Evolutionary conservation across 352 stramenopile genomes (phyloP), one percentile per base, ranked within the genome.

Genomic region (Pythium vanterpoolii): DNA sequence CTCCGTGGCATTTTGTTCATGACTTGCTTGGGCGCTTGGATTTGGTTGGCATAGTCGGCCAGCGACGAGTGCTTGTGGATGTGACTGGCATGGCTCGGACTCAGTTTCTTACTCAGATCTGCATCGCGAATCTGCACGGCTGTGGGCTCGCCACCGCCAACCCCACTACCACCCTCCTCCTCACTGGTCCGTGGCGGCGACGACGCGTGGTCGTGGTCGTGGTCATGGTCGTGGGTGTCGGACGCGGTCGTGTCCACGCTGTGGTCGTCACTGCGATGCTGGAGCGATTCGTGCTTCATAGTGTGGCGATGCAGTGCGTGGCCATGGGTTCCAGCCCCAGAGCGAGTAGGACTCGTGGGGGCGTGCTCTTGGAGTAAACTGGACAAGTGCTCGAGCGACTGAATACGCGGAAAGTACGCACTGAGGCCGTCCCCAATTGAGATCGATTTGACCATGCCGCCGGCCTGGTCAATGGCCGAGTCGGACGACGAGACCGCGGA

Each of bases 1-100:
- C 74, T 89, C 9, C 83, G 79, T 19, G 79, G 79, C 74, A 90
- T 89, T 68, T 92, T 92, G 71, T 70, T 86, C 48, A 88, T 86
- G 49, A 89, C 60, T 16, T 79, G 76, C 65, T 92, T 92, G 31
- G 81, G 80, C 31, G 83, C 79, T 62, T 87, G 76, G 24, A 87
- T 86, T 45, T 88, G 80, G 54, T 86, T 90, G 8, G 71, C 73
- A 63, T 76, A 56, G 64, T 69, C 49, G 3, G 59, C 57, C 7
- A 67, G 34, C 36, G 52, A 49, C 54, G 34, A 56, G 26, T 56
- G 36, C 45, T 52, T 56, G 39, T 53, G 39, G 27, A 19, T 44
- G 30, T 53, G 40, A 1, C 10, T 40, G 44, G 33, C 10, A 9
- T 61, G 54, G 56, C 51, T 56, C 30, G 77, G 79, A 46, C 79